Evolutionary conservation across 805 yeast species (phyloP), one percentile per base, ranked within the genome.

Genomic region (Pichia rugopelliculosa): DNA sequence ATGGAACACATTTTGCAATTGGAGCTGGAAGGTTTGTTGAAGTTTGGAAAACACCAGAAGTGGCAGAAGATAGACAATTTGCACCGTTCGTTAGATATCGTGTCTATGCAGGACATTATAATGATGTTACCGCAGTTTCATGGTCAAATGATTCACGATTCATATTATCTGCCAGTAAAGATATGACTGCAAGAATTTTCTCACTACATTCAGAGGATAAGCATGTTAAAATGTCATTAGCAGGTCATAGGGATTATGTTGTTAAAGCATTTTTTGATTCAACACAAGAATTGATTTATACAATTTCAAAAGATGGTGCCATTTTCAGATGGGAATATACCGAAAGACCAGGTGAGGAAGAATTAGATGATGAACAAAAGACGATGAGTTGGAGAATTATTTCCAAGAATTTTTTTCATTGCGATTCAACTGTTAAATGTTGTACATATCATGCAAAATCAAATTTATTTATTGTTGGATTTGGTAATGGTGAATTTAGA

Each of bases 121-220:
- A 81, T 44, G 95, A 87, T 56, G 79, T 93, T 22, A 73, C 78
- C 1, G 79, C 89, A 2, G 64, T 93, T 11, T 74, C 87, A 3
- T 93, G 98, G 98, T 87, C 97, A 1, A 74, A 73, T 25, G 99
- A 93, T 65, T 86, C 96, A 5, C 75, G 96, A 56, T 93, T 89
- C 61, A 76, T 93, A 56, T 70, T 93, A 38, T 79, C 96, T 2
- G 76, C 96, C 2, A 84, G 96, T 21, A 87, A 87, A 60, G 99
- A 93, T 68, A 74, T 93, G 75, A 86, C 97, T 0, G 81, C 95
- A 1, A 77, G 90, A 55, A 75, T 93, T 8, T 91, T 82, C 67
- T 87, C 97, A 1, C 69, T 93, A 36, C 70, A 79, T 41, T 70
- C 85, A 0, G 82, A 76, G 25, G 93, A 77, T 71, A 82, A 73